phyloP scores from a whole-genome alignment of 768 basidiomycete genomes.

The Collybia mongolica region DNA sequence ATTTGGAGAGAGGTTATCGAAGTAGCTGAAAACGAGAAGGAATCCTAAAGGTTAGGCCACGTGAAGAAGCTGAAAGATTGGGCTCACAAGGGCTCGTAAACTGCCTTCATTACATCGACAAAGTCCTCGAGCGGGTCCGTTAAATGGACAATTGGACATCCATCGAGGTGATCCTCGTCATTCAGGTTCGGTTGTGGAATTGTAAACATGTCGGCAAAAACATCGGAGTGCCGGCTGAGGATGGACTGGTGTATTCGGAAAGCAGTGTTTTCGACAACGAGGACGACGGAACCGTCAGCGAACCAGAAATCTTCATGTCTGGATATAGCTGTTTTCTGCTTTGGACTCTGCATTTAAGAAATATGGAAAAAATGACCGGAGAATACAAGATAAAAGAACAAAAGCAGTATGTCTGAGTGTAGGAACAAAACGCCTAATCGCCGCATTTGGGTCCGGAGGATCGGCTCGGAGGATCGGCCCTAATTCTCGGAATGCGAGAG shows the following conservation, averaged over 20 bases:
- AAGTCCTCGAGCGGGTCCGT: conserved; percentile 33
- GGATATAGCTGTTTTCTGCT: background rate
- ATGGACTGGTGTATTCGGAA: conserved; percentile 41
- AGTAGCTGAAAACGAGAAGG: conserved; percentile 25
- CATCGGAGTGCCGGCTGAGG: conserved; percentile 36
- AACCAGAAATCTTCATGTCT: conserved; percentile 31
- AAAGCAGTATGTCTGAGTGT: too few relatives aligned
- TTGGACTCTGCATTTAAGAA: too few relatives aligned
- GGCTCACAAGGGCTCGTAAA: conserved; percentile 29
- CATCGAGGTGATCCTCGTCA: conserved; percentile 26
- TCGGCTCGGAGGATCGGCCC: too few relatives aligned
- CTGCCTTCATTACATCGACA: conserved; percentile 29
- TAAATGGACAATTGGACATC: conserved; percentile 33
- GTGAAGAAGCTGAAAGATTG: background rate
- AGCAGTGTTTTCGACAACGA: conserved; percentile 28
- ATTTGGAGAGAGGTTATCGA: conserved; percentile 33
- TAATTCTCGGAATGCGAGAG: too few relatives aligned
- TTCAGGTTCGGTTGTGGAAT: conserved; percentile 31
- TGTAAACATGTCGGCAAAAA: conserved; percentile 36
- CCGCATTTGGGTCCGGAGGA: too few relatives aligned
- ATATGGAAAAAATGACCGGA: too few relatives aligned
- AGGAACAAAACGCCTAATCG: too few relatives aligned
- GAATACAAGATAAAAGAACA: too few relatives aligned
- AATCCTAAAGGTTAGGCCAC: background rate
- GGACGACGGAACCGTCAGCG: conserved; percentile 36